Conservation (phyloP, 2,329 filamentous ascomycete species). For the Colletotrichum tofieldiae region DNA sequence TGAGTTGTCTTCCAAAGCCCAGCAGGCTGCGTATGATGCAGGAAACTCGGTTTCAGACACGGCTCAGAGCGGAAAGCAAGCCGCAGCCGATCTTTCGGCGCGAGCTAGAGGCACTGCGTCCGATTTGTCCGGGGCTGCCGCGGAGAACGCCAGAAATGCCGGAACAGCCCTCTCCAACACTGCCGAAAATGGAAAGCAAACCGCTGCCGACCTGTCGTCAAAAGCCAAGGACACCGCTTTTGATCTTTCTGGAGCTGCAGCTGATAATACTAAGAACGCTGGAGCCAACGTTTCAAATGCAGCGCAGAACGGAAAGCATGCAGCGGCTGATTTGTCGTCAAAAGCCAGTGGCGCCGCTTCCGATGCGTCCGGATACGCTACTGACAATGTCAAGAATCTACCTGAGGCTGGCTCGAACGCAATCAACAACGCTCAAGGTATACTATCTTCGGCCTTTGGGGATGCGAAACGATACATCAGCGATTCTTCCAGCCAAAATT, state of each 20-base stretch:
- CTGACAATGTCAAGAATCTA: background rate
- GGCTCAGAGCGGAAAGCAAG: slow-evolving; percentile 1
- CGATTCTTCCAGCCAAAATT: background rate
- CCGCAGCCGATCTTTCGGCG: background rate
- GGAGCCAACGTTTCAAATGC: background rate
- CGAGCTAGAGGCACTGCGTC: background rate
- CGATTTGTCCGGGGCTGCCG: background rate
- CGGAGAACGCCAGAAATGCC: background rate
- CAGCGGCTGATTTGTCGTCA: background rate
- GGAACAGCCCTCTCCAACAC: background rate
- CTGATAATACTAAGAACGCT: background rate
- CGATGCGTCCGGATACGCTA: background rate
- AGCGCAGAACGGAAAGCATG: background rate
- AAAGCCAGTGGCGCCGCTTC: background rate
- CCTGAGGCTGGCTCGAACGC: background rate
- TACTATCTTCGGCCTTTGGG: background rate
- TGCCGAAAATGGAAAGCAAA: background rate
- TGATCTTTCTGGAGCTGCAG: background rate
- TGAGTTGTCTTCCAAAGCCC: slow-evolving; percentile 4
- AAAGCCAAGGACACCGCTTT: background rate
- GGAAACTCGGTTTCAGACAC: background rate
- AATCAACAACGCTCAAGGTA: background rate
- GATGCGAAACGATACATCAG: background rate
- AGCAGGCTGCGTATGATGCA: background rate
- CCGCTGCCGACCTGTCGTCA: background rate